Conservation (phyloP, 257 asterid species). For the Primulina eburnea region DNA sequence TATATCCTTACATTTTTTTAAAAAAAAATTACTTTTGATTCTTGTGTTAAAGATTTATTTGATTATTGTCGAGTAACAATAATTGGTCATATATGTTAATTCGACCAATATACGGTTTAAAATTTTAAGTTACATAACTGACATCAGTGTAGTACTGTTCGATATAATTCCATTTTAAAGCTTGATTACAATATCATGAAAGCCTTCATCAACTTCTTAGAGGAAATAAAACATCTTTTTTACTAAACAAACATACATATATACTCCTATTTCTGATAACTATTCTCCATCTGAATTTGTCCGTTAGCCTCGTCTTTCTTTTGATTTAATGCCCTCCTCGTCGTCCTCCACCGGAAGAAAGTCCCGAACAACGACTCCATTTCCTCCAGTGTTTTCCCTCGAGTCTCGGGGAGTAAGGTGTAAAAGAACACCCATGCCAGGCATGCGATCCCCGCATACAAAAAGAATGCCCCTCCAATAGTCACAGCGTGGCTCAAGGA, state of each 20-base stretch:
- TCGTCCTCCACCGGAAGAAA: conserved; percentile 28
- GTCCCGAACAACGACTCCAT: conserved; percentile 31
- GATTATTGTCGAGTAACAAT: no score
- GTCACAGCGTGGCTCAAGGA: neutral
- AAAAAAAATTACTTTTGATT: no score
- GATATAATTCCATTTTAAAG: neutral
- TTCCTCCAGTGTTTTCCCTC: conserved; percentile 26
- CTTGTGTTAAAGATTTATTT: no score
- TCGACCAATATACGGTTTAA: no score
- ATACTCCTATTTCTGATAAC: neutral
- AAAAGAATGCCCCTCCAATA: neutral
- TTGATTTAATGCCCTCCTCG: conserved; percentile 4
- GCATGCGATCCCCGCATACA: conserved; percentile 1
- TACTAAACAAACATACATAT: neutral
- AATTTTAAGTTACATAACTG: no score
- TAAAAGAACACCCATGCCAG: conserved; percentile 30
- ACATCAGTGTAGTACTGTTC: no score
- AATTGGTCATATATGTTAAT: no score
- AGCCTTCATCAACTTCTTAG: neutral
- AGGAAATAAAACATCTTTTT: neutral
- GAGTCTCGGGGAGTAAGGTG: conserved; percentile 29
- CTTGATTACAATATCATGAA: neutral
- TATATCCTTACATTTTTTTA: no score
- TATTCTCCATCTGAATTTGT: neutral
- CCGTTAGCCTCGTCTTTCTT: neutral